phyloP scores from a whole-genome alignment of 495 filamentous ascomycete genomes.

The Penicillium coffeae region DNA sequence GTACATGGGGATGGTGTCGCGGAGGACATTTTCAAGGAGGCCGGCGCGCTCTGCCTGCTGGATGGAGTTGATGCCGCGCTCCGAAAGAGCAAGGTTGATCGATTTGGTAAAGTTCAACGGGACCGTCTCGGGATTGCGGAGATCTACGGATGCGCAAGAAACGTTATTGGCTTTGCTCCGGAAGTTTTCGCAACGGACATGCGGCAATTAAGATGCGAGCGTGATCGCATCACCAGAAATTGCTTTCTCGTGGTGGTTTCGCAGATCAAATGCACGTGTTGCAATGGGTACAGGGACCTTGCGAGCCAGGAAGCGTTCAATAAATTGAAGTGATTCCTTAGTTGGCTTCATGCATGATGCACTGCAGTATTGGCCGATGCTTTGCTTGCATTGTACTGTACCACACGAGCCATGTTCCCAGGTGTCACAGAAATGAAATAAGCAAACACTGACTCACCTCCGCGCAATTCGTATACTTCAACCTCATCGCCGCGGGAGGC shows the following conservation, averaged over 20 bases:
- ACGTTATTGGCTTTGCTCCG: constrained; percentile 11
- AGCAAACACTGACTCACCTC: constrained; percentile 57
- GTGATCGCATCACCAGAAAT: background rate
- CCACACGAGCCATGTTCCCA: background rate
- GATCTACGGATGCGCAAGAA: constrained; percentile 55
- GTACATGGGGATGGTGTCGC: constrained; percentile 82
- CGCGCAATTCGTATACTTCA: constrained; percentile 89
- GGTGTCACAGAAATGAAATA: constrained; percentile 2
- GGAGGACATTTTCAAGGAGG: constrained; percentile 68
- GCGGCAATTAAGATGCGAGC: background rate
- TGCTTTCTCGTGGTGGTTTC: background rate
- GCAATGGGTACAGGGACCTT: constrained; percentile 13
- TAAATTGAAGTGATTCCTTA: constrained; percentile 3
- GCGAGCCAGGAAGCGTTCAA: constrained; percentile 4
- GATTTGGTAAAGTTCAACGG: constrained; percentile 96
- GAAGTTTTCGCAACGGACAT: constrained; percentile 13
- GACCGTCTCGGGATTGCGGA: constrained; percentile 75
- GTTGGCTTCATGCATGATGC: too few species aligned
- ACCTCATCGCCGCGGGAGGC: constrained; percentile 82
- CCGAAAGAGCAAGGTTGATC: constrained; percentile 92
- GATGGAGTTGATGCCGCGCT: constrained; percentile 90
- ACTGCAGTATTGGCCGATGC: too few species aligned
- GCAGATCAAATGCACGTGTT: background rate
- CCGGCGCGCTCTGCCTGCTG: constrained; percentile 56
- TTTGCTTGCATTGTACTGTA: too few species aligned